Conservation (phyloP, 805 yeast genomes). For the Starmerella sp. region DNA sequence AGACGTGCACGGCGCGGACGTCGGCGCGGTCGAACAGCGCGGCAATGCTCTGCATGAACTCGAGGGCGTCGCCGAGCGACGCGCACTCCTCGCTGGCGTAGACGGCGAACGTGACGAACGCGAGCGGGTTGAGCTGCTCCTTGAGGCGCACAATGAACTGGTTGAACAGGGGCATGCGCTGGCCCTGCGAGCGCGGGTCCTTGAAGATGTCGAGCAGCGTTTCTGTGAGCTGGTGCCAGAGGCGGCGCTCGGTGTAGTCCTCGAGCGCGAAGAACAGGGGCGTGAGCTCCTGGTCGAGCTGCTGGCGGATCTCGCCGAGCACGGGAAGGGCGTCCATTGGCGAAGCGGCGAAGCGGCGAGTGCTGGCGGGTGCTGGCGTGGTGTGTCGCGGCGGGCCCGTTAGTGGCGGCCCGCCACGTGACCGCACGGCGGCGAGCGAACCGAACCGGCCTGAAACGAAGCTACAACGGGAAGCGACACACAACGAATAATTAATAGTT, state of each 20-base stretch:
- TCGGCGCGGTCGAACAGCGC: conserved; percentile 36
- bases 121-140: conserved; percentile 65
- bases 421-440: too few species aligned
- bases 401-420: too few species aligned
- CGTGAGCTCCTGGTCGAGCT: conserved; percentile 53
- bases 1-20: conserved; percentile 35
- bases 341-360: too few species aligned
- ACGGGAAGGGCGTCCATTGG: conserved; percentile 36
- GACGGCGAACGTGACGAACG: conserved; percentile 64
- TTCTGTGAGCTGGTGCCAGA: conserved; percentile 89
- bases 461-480: too few species aligned
- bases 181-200: conserved; percentile 39
- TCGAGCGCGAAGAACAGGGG: conserved; percentile 59
- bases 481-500: too few species aligned
- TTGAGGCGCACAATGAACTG: conserved; percentile 58
- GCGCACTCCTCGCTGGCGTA: conserved; percentile 37
- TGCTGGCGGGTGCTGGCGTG: too few species aligned
- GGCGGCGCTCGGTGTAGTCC: conserved; percentile 73
- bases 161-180: conserved; percentile 57
- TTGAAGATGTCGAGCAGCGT: conserved; percentile 51
- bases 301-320: conserved; percentile 51
- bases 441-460: too few species aligned
- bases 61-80: conserved; percentile 40
- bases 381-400: too few species aligned
- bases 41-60: conserved; percentile 37